Evolutionary conservation across 83 land plant species (phyloP), one percentile per base, ranked within the genome.

Genomic region (Thuja plicata): DNA sequence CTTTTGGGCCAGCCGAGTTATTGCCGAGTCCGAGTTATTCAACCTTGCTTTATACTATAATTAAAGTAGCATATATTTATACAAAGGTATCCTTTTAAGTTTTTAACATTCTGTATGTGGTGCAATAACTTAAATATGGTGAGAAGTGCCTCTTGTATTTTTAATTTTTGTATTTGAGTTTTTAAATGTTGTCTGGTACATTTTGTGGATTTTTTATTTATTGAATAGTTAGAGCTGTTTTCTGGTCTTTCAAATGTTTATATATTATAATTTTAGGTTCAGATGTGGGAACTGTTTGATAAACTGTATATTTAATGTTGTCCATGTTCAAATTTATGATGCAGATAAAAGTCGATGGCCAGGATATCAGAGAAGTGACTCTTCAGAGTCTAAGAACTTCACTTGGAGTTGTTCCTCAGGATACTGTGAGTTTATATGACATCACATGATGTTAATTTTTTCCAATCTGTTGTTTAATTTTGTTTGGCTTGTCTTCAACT

Each of bases 351-450:
- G 94, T 98, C 46, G 99, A 97, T 92, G 99, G 95, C 70, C 99
- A 98, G 89, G 97, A 97, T 87, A 95, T 98, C 81, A 87, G 90
- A 57, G 93, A 92, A 50, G 97, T 98, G 21, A 96, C 98, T 19
- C 90, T 97, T 10, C 90, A 96, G 7, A 98, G 99, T 90, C 92
- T 98, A 15, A 89, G 99, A 48, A 90, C 89, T 41, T 94, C 94
- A 40, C 93, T 97, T 90, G 99, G 96, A 88, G 97, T 98, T 90
- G 99, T 98, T 43, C 99, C 99, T 38, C 99, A 98, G 87, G 99
- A 98, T 91, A 96, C 99, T 32, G 99, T 98, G 90, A 90, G 94
- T 91, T 89, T 45, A 13, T 66, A 37, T 32, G 50, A 38, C 13
- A 73, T 8, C 24, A 57, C 50, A 37, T 84, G 43, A 84, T 17